Conservation (phyloP, 352 stramenopile species). For the Phytophthora quininea region DNA sequence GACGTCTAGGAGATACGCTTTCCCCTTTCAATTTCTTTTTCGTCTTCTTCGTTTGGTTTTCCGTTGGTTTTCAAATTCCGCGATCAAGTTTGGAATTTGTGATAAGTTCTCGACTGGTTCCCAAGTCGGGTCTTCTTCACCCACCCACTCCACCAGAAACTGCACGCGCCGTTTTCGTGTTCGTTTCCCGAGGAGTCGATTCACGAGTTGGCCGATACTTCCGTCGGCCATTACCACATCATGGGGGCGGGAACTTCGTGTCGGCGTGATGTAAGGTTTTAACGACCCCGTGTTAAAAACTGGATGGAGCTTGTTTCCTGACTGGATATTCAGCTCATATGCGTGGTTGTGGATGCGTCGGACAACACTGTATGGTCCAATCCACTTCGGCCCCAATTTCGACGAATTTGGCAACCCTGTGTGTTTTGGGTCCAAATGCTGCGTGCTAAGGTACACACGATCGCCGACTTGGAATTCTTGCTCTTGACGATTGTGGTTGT, state of each 20-base stretch:
- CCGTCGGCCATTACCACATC: conserved; percentile 11
- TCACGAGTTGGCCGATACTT: conserved; percentile 1
- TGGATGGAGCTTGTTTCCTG: no score
- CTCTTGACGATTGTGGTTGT: not conserved
- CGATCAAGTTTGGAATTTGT: conserved; percentile 10
- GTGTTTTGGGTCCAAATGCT: conserved; percentile 18
- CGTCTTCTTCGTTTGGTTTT: not conserved
- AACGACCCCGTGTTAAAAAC: conserved; percentile 16
- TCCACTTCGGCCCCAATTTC: not conserved
- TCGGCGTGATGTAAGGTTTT: conserved; percentile 13
- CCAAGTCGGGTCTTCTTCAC: not conserved
- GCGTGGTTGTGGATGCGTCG: not conserved
- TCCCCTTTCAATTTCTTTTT: not conserved
- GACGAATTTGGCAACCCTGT: conserved; percentile 13
- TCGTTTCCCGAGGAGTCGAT: conserved; percentile 3
- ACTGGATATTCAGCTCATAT: conserved; percentile 5
- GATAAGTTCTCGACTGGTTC: conserved; percentile 1
- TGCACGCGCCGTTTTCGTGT: not conserved
- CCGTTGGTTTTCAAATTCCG: not conserved
- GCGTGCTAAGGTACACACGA: conserved; percentile 9
- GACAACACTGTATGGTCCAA: not conserved
- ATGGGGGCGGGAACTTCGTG: not conserved
- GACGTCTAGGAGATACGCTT: no score
- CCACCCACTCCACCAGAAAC: not conserved
- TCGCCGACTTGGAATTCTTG: not conserved